Base-by-base conservation (phyloP, 768 basidiomycete species). In the Boletus coccyginus region DNA sequence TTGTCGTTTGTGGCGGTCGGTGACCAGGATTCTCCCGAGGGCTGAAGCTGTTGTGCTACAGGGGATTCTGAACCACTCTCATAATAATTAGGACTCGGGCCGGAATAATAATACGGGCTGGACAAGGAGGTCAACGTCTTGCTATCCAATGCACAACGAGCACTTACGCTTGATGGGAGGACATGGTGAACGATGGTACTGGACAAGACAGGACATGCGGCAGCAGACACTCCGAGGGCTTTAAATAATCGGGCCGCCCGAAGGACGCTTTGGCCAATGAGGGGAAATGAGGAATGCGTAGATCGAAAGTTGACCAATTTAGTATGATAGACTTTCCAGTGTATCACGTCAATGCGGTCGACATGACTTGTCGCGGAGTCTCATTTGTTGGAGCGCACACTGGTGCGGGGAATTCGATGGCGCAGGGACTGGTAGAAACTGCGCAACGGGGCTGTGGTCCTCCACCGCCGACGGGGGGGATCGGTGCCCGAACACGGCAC, bases 271-370 rank as follows among this genome's bases (percentile, higher is more conserved):
- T 70, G 47, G 27, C 62, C 32, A 52, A 56, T 21, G 58, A 45
- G 57, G 50, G 47, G 16, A 44, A 41, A 51, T 70, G 66, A 57
- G 59, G 47, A 56, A 67, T 63, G 54, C 8, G 51, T 32, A 48
- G 50, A 65, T 68, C 60, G 52, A 50, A 56, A 21, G 44, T 39
- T 33, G 57, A 29, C 60, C 46, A 46, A 48, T 63, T 68, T 63
- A 38, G 66, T 45, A 56, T 42, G 55, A 55, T 58, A 59, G 29
- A 14, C 57, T 60, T 60, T 70, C 68, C 67, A 66, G 70, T 72
- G 68, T 45, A 66, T 59, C 52, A 64, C 67, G 62, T 67, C 29
- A 62, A 53, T 51, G 38, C 7, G 38, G 48, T 24, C 58, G 27
- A 44, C 13, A 8, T 13, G 36, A 21, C 27, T 17, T 35, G 5